Evolutionary conservation across 345 rosid species (phyloP), one percentile per base, ranked within the genome.

Genomic region (Acer saccharum): DNA sequence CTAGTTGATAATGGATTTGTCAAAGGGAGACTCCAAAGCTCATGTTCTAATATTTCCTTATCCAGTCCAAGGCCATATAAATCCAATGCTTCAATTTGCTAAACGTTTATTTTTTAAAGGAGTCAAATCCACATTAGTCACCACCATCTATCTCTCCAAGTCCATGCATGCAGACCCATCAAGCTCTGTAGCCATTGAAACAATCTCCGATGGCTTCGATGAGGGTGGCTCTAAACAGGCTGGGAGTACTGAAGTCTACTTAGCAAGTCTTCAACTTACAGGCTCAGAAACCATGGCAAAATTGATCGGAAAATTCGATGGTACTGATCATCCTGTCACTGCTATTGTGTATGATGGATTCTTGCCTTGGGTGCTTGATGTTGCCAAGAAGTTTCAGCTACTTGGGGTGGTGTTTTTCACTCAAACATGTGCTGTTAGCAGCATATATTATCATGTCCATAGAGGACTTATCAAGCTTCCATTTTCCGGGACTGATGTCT

Each of bases 351-450:
- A 83, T 25, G 86, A 83, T 62, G 71, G 66, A 8, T 62, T 78
- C 14, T 14, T 83, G 78, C 61, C 80, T 7, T 80, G 81, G 81
- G 77, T 72, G 1, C 78, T 80, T 41, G 86, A 83, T 76, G 78
- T 76, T 0, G 84, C 88, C 9, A 85, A 83, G 80, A 58, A 54
- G 63, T 80, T 78, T 50, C 84, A 79, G 13, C 1, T 80, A 10
- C 7, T 27, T 0, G 71, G 77, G 21, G 86, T 64, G 8, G 79
- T 13, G 65, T 85, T 85, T 69, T 77, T 78, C 62, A 85, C 86
- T 9, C 86, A 85, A 21, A 60, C 84, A 1, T 83, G 88, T 76
- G 77, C 83, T 67, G 88, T 82, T 2, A 77, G 80, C 68, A 52
- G 12, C 55, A 54, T 81, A 3, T 81, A 83, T 68, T 85, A 81